Evolutionary conservation across 495 filamentous ascomycete genomes (phyloP).

Genomic region (Penicillium turbatum): DNA sequence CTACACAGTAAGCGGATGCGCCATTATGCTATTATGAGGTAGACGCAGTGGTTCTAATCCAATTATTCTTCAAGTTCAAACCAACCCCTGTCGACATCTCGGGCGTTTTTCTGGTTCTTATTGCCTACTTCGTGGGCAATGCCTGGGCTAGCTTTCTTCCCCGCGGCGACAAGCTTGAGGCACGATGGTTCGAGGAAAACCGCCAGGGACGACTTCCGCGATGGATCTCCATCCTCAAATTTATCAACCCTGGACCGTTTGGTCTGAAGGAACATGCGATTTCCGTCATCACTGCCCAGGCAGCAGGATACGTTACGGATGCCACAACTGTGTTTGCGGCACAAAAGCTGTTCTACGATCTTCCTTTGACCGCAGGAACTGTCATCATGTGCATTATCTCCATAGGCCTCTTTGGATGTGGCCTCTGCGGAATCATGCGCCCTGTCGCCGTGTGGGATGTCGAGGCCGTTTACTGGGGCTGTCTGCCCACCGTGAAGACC

Average conservation of each 20-base stretch:
- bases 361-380: slow-evolving; percentile 20
- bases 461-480: slow-evolving; percentile 43
- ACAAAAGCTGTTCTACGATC: slow-evolving; percentile 31
- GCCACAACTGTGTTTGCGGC: slow-evolving; percentile 24
- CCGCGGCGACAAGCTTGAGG: slow-evolving; percentile 33
- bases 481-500: slow-evolving; percentile 26
- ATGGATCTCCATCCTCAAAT: slow-evolving; percentile 19
- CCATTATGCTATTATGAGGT: too few relatives aligned
- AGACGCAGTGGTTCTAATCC: too few relatives aligned
- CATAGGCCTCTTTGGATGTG: slow-evolving; percentile 48
- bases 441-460: slow-evolving; percentile 50
- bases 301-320: slow-evolving; percentile 22
- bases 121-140: slow-evolving; percentile 40
- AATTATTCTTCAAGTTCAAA: slow-evolving; percentile 24
- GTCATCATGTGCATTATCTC: slow-evolving; percentile 31
- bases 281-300: slow-evolving; percentile 26
- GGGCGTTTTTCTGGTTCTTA: slow-evolving; percentile 36
- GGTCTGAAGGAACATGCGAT: slow-evolving; percentile 33
- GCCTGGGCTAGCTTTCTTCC: slow-evolving; percentile 41
- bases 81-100: slow-evolving; percentile 27
- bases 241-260: slow-evolving; percentile 31
- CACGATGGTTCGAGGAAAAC: slow-evolving; percentile 21
- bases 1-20: slow-evolving; percentile 38
- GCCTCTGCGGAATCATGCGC: slow-evolving; percentile 50
- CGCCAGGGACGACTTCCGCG: slow-evolving; percentile 23